phyloP scores from a whole-genome alignment of 2,329 filamentous ascomycete genomes.

The Fusarium vanettenii region DNA sequence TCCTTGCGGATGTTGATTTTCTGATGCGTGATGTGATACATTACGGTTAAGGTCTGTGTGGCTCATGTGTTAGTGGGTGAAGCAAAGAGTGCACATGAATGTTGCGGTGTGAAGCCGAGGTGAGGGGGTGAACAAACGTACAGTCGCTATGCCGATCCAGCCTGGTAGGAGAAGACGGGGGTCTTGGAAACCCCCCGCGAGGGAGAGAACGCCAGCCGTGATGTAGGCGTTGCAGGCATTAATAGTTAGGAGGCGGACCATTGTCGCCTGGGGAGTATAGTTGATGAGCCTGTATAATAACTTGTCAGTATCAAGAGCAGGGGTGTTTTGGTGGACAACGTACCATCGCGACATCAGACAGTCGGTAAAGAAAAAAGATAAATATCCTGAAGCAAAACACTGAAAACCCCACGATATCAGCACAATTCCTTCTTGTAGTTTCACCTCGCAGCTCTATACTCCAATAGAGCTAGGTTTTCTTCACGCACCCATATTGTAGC shows the following conservation, averaged over 20 bases:
- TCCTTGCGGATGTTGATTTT: slow-evolving; percentile 84
- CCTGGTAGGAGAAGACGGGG: slow-evolving; percentile 78
- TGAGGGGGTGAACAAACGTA: slow-evolving; percentile 51
- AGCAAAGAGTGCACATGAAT: not conserved
- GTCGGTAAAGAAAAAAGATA: slow-evolving; percentile 86
- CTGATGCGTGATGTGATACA: slow-evolving; percentile 82
- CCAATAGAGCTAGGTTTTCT: not conserved
- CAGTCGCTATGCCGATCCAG: slow-evolving; percentile 82
- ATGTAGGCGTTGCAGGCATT: slow-evolving; percentile 81
- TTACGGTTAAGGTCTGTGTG: slow-evolving; percentile 74
- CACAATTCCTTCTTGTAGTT: not conserved
- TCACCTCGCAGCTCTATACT: not conserved
- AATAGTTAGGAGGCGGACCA: slow-evolving; percentile 81
- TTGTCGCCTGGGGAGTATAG: slow-evolving; percentile 83
- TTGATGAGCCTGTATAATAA: slow-evolving; percentile 76
- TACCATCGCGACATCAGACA: slow-evolving; percentile 87
- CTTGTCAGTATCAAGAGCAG: slow-evolving; percentile 13
- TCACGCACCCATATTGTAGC: slow-evolving; percentile 78
- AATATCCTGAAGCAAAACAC: slow-evolving; percentile 81
- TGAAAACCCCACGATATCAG: slow-evolving; percentile 47
- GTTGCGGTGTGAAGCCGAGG: slow-evolving; percentile 9
- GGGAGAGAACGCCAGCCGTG: slow-evolving; percentile 77
- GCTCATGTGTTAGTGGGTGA: slow-evolving; percentile 3
- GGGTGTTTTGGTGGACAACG: slow-evolving; percentile 38
- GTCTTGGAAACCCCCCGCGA: slow-evolving; percentile 77